Conservation (phyloP, 2,329 filamentous ascomycete species). For the Hansfordia pulvinata region DNA sequence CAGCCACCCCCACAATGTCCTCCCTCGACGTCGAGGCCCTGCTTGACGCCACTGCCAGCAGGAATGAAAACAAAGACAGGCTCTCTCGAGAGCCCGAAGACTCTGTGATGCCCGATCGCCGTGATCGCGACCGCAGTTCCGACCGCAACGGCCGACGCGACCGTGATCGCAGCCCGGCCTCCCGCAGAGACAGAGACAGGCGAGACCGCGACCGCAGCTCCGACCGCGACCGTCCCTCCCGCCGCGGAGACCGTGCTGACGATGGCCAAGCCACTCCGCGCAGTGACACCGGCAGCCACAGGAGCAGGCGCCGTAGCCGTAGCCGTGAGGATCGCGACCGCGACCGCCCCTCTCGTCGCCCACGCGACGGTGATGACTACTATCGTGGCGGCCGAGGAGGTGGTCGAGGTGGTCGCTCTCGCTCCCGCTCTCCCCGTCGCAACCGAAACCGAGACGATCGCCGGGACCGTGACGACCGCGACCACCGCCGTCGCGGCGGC, state of each 20-base stretch:
- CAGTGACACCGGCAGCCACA: slow-evolving; percentile 68
- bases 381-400: slow-evolving; percentile 47
- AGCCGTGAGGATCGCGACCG: slow-evolving; percentile 67
- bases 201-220: slow-evolving; percentile 39
- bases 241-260: slow-evolving; percentile 37
- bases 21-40: slow-evolving; percentile 73
- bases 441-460: slow-evolving; percentile 41
- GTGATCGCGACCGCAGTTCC: slow-evolving; percentile 26
- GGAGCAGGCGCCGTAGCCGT: slow-evolving; percentile 68
- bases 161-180: slow-evolving; percentile 30
- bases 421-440: slow-evolving; percentile 57
- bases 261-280: slow-evolving; percentile 53
- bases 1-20: too few relatives aligned
- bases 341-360: slow-evolving; percentile 53
- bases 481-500: slow-evolving; percentile 38
- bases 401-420: slow-evolving; percentile 51
- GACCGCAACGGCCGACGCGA: slow-evolving; percentile 44
- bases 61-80: slow-evolving; percentile 33
- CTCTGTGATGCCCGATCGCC: slow-evolving; percentile 35
- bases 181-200: slow-evolving; percentile 37
- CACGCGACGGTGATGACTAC: slow-evolving; percentile 54
- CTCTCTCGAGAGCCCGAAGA: slow-evolving; percentile 39
- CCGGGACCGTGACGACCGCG: slow-evolving; percentile 26
- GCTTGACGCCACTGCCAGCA: slow-evolving; percentile 69
- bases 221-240: slow-evolving; percentile 36